These are phyloP conservation scores for Elongisporangium prolatum DNA, from an alignment of 352 stramenopile genomes.

Conservation along the genomic window DNA sequence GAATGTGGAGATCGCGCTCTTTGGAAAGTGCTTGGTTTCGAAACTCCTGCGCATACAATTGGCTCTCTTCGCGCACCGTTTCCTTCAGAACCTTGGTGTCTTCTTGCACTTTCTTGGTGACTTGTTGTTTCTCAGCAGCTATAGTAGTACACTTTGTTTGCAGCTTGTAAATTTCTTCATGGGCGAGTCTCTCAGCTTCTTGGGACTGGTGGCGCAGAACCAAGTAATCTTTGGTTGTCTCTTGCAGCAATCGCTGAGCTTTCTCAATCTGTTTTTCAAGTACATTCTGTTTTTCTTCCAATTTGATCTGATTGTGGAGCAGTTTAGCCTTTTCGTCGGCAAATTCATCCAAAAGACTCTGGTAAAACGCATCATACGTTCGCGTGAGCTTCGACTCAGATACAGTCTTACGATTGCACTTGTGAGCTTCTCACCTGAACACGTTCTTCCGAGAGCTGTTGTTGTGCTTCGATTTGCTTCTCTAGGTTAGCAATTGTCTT, in stretches of 20 bases:
- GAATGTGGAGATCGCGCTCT: conserved; percentile 65
- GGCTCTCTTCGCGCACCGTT: conserved; percentile 48
- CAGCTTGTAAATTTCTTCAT: conserved; percentile 49
- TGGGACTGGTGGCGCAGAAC: conserved; percentile 66
- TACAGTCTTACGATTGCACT: background rate
- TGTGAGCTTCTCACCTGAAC: conserved; percentile 33
- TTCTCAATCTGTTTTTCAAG: conserved; percentile 52
- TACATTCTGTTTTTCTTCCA: conserved; percentile 26
- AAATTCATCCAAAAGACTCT: conserved; percentile 53
- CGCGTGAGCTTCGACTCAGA: background rate
- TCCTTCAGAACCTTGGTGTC: conserved; percentile 44
- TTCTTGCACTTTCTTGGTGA: conserved; percentile 32
- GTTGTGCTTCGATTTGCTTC: conserved; percentile 49
- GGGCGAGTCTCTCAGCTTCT: conserved; percentile 45
- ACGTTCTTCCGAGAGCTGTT: conserved; percentile 48
- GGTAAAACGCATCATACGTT: too few species aligned
- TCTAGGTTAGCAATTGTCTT: conserved; percentile 53
- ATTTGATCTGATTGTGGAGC: conserved; percentile 23
- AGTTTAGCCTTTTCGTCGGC: conserved; percentile 52
- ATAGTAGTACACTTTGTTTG: conserved; percentile 36
- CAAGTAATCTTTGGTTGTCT: conserved; percentile 78
- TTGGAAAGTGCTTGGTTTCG: conserved; percentile 44
- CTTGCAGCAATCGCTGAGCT: conserved; percentile 46
- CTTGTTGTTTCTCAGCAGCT: conserved; percentile 31
- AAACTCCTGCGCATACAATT: conserved; percentile 48